Conservation (phyloP, 2,329 filamentous ascomycete species). For the Dothistroma pini region DNA sequence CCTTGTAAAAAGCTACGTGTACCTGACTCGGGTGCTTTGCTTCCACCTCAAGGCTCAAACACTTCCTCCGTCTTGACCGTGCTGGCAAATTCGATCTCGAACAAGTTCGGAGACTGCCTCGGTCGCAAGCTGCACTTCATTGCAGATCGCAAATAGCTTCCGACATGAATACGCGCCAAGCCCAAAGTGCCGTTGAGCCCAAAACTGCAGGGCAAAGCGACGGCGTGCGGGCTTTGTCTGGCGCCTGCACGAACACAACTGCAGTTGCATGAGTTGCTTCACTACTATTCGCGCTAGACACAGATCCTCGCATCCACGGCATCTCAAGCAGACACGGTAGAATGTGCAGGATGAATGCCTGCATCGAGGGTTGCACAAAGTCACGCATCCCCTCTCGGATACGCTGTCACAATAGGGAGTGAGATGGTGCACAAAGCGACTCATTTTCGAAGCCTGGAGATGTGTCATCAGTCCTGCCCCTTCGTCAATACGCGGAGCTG, state of each 20-base stretch:
- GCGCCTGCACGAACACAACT: not conserved
- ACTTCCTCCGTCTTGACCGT: too few relatives aligned
- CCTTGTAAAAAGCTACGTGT: not conserved
- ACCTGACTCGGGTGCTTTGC: not conserved
- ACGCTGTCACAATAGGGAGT: not conserved
- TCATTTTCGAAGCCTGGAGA: not conserved
- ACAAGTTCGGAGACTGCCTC: not conserved
- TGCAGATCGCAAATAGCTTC: not conserved
- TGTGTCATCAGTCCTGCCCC: not conserved
- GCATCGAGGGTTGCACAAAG: not conserved
- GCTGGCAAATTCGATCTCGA: too few relatives aligned
- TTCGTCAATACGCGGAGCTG: not conserved
- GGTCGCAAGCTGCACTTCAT: not conserved
- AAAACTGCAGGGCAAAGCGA: not conserved
- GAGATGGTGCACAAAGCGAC: not conserved
- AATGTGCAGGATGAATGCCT: not conserved
- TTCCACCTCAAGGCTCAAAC: not conserved
- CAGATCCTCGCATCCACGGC: too few relatives aligned
- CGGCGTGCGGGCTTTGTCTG: not conserved
- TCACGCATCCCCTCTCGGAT: not conserved
- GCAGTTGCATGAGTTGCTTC: not conserved
- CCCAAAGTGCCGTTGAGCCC: not conserved
- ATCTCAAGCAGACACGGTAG: too few relatives aligned
- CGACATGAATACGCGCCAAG: not conserved
- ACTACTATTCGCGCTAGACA: not conserved